Evolutionary conservation across 2,329 filamentous ascomycete species (phyloP).

Genomic region (Thielaviopsis euricoi): DNA sequence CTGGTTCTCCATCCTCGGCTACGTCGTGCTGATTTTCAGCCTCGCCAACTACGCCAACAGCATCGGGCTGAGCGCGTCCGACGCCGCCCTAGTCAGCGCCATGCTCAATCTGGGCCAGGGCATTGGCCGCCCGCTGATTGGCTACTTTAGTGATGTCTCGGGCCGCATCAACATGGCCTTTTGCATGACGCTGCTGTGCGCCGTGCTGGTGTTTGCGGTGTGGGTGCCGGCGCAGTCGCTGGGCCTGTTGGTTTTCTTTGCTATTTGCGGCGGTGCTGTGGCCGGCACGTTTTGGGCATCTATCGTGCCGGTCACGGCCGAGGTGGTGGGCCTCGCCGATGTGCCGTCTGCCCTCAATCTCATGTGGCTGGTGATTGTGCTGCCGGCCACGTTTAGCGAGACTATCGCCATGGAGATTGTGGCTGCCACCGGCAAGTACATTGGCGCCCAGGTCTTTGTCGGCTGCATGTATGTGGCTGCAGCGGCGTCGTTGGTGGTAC

Average conservation of each 20-base stretch:
- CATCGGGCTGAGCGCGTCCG: slow-evolving; percentile 47
- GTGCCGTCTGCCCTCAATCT: slow-evolving; percentile 53
- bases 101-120: slow-evolving; percentile 53
- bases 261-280: slow-evolving; percentile 52
- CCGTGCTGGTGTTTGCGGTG: slow-evolving; percentile 49
- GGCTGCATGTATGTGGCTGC: slow-evolving; percentile 43
- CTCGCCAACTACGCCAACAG: slow-evolving; percentile 55
- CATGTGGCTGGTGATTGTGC: slow-evolving; percentile 52
- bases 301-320: slow-evolving; percentile 52
- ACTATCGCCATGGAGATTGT: slow-evolving; percentile 43
- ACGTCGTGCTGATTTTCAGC: slow-evolving; percentile 62
- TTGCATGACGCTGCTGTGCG: slow-evolving; percentile 45
- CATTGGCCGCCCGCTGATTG: slow-evolving; percentile 54
- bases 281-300: slow-evolving; percentile 58
- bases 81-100: slow-evolving; percentile 57
- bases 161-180: slow-evolving; percentile 60
- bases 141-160: slow-evolving; percentile 51
- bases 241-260: slow-evolving; percentile 54
- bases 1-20: slow-evolving; percentile 55
- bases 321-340: slow-evolving; percentile 54
- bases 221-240: slow-evolving; percentile 53
- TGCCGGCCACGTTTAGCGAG: slow-evolving; percentile 54
- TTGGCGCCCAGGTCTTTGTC: slow-evolving; percentile 39
- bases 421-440: slow-evolving; percentile 28
- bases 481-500: slow-evolving; percentile 18